Base-by-base conservation (phyloP, 345 rosid species). In the Eucalyptus marginata region DNA sequence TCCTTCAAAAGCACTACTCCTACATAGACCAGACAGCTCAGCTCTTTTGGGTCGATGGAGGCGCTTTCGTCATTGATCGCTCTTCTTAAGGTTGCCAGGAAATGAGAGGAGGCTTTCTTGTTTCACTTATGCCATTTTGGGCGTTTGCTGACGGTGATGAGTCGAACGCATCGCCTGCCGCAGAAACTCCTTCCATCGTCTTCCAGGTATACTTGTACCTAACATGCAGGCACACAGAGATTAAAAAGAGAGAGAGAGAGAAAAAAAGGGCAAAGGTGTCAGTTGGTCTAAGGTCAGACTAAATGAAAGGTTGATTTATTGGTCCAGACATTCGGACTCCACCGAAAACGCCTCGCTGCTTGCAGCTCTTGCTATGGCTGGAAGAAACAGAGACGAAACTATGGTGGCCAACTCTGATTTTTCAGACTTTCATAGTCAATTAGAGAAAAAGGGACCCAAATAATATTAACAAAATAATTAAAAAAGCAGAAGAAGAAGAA, bases 21-120 rank as follows among this genome's bases (percentile, higher is more conserved):
- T 17, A 1, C 58, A 18, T 52, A 52, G 58, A 52, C 25, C 1
- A 1, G 58, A 18, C 9, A 10, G 58, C 59, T 5, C 13, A 58
- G 25, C 59, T 54, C 59, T 8, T 54, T 54, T 54, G 25, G 5
- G 5, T 22, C 0, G 5, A 22, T 0, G 11, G 25, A 20, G 10
- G 59, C 59, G 0, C 3, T 54, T 5, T 54, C 5, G 0, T 20
- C 25, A 7, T 0, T 11, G 3, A 54, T 54, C 0, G 0, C 25
- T 54, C 11, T 54, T 8, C 25, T 20, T 11, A 54, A 8, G 0
- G 8, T 54, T 6, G 79, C 79, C 1, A 66, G 40, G 40, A 66
- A 66, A 66, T 66, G 22, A 66, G 11, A 66, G 79, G 12, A 66
- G 43, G 43, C 22, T n/a, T n/a, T 64, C 20, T 1, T 3, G 36